Evolutionary conservation across 208 protist genomes (phyloP).

Genomic region (Leishmania arabica): DNA sequence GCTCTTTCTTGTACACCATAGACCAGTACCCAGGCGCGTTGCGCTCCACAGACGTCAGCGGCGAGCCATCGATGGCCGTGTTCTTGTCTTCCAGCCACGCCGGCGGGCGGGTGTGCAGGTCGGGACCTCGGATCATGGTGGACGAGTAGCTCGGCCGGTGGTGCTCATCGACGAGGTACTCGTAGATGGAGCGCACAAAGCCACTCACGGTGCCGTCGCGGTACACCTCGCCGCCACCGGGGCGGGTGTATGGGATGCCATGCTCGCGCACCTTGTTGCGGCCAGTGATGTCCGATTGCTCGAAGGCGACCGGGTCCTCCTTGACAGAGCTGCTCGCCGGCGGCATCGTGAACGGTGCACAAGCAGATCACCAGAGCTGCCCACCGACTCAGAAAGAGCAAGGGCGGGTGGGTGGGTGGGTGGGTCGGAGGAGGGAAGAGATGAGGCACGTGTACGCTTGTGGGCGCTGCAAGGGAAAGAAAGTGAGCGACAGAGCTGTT

Average conservation of each 20-base stretch:
- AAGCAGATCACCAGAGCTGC: neutral
- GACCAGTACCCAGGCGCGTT: slow-evolving; percentile 39
- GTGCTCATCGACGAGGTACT: slow-evolving; percentile 33
- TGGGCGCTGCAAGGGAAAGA: neutral
- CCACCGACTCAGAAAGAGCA: neutral
- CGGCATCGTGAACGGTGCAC: slow-evolving; percentile 5
- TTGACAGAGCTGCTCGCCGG: slow-evolving; percentile 15
- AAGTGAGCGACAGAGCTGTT: neutral
- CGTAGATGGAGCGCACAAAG: slow-evolving; percentile 10
- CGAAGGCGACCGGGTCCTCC: slow-evolving; percentile 4
- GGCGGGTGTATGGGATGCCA: slow-evolving; percentile 26
- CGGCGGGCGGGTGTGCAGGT: slow-evolving; percentile 65
- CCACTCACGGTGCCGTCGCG: slow-evolving; percentile 12
- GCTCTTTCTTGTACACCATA: slow-evolving; percentile 65
- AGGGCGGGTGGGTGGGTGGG: too few species aligned
- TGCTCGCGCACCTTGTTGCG: neutral
- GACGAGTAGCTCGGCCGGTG: slow-evolving; percentile 14
- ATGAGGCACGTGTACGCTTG: neutral
- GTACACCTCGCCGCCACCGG: slow-evolving; percentile 30
- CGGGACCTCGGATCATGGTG: slow-evolving; percentile 31
- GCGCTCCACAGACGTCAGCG: slow-evolving; percentile 52
- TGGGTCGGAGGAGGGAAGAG: neutral
- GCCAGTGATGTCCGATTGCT: neutral
- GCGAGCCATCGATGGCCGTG: slow-evolving; percentile 72
- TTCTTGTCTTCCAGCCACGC: slow-evolving; percentile 84